Base-by-base conservation (phyloP, 129 eudicot genomes). In the Chrysanthemum makinoi region DNA sequence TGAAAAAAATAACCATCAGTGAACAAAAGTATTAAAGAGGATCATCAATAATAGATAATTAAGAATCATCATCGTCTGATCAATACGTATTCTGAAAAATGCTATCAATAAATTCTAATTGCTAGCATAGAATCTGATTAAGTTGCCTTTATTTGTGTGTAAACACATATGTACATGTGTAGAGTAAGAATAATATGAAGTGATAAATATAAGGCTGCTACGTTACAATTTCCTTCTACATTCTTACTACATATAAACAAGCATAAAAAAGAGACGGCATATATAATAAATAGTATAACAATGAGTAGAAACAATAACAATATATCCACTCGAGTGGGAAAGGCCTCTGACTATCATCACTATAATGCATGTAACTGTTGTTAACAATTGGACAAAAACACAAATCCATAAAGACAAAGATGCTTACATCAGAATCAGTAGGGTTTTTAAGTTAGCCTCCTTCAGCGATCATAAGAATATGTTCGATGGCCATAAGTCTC, bases 391-490 rank as follows among this genome's bases (percentile, higher is more conserved):
- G 10, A 39, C 46, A 62, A 44, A 76, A 19, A 19, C 19, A 44
- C 14, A 58, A 1, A 39, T 18, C 12, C 3, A 19, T 5, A 58
- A 6, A 30, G 52, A 58, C 22, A 70, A 9, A 62, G 76, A 70
- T 2, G 59, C 14, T 10, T 70, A 77, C 81, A 70, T 77, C 81
- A 39, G 65, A 51, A 16, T 77, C 81, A 14, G 70, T 44, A 19
- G 81, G 81, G 51, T 77, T 77, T 58, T 70, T 77, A 44, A 54
- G 52, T 77, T 77, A 77, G 28, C 70, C 81, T 9, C 76, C 67
- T 70, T 77, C 81, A 66, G 81, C 77, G 26, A 19, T 63, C 65
- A 70, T 70, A 72, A 76, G 81, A 70, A 72, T 71, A 26, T 77
- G 77, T 18, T 77, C 81, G 67, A 77, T 70, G 26, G 44, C 51